These are phyloP conservation scores for Kurtzmaniella fragi DNA, from an alignment of 805 yeast genomes.

Conservation along the genomic window DNA sequence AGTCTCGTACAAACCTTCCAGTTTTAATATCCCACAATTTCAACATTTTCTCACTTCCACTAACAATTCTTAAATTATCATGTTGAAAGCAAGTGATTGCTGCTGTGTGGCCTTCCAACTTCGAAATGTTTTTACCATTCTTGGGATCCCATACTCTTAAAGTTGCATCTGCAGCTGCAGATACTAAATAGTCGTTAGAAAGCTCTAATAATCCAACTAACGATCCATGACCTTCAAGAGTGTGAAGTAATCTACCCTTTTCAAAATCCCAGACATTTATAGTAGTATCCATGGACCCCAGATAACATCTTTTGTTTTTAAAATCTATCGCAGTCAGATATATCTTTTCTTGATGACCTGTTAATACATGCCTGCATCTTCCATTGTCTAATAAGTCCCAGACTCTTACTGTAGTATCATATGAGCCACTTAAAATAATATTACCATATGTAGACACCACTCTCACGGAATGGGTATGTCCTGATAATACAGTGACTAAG, in stretches of 20 bases:
- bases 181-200: conserved; percentile 70
- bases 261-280: conserved; percentile 87
- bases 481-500: conserved; percentile 10
- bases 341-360: conserved; percentile 84
- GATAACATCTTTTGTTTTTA: conserved; percentile 71
- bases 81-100: conserved; percentile 94
- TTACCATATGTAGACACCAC: conserved; percentile 85
- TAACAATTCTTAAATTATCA: conserved; percentile 75
- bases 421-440: conserved; percentile 81
- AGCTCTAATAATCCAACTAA: conserved; percentile 84
- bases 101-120: conserved; percentile 74
- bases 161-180: conserved; percentile 95
- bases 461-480: conserved; percentile 78
- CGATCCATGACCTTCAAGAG: conserved; percentile 83
- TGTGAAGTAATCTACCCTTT: conserved; percentile 63
- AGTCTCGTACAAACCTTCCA: conserved; percentile 70
- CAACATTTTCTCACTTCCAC: conserved; percentile 85
- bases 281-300: conserved; percentile 88
- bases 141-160: conserved; percentile 90
- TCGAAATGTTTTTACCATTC: conserved; percentile 58
- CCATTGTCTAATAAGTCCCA: conserved; percentile 79
- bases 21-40: conserved; percentile 82
- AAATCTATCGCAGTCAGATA: conserved; percentile 85
- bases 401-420: conserved; percentile 84
- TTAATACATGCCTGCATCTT: conserved; percentile 63